These are phyloP conservation scores for Penicillium crystallinum DNA, from an alignment of 495 filamentous ascomycete genomes.

Conservation along the genomic window DNA sequence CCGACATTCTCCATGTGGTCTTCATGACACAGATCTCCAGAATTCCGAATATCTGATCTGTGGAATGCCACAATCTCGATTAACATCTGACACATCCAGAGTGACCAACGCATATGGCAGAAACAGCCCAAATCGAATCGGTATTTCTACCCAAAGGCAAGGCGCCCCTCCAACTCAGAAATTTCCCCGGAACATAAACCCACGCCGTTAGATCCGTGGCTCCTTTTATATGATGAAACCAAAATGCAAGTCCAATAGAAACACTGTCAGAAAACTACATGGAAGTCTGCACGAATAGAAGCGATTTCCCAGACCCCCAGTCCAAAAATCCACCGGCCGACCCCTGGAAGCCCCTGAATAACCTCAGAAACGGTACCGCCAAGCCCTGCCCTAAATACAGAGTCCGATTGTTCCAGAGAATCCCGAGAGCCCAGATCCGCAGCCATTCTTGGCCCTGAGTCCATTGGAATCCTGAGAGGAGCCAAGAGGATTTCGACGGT, in stretches of 20 bases:
- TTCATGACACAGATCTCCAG: background rate
- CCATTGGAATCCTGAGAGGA: background rate
- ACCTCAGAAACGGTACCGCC: constrained; percentile 18
- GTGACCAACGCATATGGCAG: too few relatives aligned
- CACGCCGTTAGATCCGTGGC: background rate
- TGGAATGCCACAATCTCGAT: background rate
- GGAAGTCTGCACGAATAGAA: background rate
- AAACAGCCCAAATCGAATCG: background rate
- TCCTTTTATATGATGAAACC: background rate
- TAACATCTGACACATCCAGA: background rate
- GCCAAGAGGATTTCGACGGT: background rate
- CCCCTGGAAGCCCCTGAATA: constrained; percentile 15
- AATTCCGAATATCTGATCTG: background rate
- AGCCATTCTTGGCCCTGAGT: constrained; percentile 8
- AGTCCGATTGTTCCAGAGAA: background rate
- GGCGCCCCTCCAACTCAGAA: background rate
- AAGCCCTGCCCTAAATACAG: constrained; percentile 9
- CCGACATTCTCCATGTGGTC: background rate
- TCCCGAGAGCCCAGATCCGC: constrained; percentile 15
- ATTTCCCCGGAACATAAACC: background rate
- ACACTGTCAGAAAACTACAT: background rate
- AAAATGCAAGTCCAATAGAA: background rate
- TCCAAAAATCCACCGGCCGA: background rate
- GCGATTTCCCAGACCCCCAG: background rate
- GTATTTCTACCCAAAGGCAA: background rate